These are phyloP conservation scores for Boehmeria nivea DNA, from an alignment of 306 rosid species.

Conservation along the genomic window DNA sequence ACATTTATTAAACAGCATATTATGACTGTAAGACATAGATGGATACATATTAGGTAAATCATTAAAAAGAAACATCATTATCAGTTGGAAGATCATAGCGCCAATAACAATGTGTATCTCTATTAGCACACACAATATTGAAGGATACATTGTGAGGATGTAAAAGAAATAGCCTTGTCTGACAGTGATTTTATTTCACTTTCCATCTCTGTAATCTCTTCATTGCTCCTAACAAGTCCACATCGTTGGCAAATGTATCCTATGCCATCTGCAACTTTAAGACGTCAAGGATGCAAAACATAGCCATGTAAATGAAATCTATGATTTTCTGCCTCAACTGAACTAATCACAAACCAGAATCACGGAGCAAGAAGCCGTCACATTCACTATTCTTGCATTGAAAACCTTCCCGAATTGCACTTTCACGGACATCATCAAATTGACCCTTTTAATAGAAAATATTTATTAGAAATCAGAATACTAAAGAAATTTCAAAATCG, in stretches of 20 bases:
- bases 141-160: slow-evolving; percentile 63
- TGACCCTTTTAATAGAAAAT: slow-evolving; percentile 59
- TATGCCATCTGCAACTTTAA: slow-evolving; percentile 57
- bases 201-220: slow-evolving; percentile 48
- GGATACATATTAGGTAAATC: no score
- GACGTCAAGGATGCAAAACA: no score
- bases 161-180: slow-evolving; percentile 38
- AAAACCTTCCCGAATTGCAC: slow-evolving; percentile 84
- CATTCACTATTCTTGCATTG: slow-evolving; percentile 64
- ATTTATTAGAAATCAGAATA: slow-evolving; percentile 20
- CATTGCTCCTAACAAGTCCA: slow-evolving; percentile 62
- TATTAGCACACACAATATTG: no score
- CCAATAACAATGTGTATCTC: no score
- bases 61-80: background rate
- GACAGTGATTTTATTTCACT: slow-evolving; percentile 53
- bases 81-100: background rate
- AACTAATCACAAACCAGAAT: slow-evolving; percentile 48
- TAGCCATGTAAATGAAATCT: no score
- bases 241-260: slow-evolving; percentile 79
- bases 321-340: no score
- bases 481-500: slow-evolving; percentile 12
- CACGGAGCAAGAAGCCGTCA: slow-evolving; percentile 71
- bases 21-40: no score
- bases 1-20: background rate
- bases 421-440: slow-evolving; percentile 57